phyloP scores from a whole-genome alignment of 2,329 filamentous ascomycete genomes.

The Cercospora janseana region DNA sequence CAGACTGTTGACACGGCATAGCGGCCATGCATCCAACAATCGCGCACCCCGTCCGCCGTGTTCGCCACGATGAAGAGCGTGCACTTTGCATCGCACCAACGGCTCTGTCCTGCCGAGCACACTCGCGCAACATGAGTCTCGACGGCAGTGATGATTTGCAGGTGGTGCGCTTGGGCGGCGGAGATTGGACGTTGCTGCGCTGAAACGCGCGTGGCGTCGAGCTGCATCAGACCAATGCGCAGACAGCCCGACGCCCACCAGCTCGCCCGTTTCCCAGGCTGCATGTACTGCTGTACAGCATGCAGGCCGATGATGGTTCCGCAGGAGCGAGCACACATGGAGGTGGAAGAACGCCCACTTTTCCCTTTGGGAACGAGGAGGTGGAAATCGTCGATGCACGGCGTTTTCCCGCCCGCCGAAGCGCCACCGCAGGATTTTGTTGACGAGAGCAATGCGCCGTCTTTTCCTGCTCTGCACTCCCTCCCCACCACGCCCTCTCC shows the following conservation, averaged over 20 bases:
- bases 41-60: no score
- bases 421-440: no score
- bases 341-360: no score
- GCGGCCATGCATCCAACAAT: no score
- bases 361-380: no score
- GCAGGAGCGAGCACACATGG: background rate
- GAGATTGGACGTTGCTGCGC: conserved; percentile 12
- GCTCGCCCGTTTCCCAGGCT: background rate
- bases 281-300: conserved; percentile 6
- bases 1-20: no score
- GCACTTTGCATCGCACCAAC: no score
- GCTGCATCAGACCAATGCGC: background rate
- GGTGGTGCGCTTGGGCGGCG: background rate
- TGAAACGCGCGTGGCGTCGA: background rate
- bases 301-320: conserved; percentile 3
- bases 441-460: no score
- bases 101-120: conserved; percentile 7
- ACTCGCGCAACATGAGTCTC: background rate
- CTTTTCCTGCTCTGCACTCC: no score
- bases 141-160: background rate
- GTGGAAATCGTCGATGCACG: conserved; percentile 8
- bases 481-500: no score
- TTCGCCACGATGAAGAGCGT: no score
- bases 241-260: background rate
- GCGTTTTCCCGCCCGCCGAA: no score